Evolutionary conservation across 2,329 filamentous ascomycete species (phyloP).

Genomic region (Monilinia fructigena): DNA sequence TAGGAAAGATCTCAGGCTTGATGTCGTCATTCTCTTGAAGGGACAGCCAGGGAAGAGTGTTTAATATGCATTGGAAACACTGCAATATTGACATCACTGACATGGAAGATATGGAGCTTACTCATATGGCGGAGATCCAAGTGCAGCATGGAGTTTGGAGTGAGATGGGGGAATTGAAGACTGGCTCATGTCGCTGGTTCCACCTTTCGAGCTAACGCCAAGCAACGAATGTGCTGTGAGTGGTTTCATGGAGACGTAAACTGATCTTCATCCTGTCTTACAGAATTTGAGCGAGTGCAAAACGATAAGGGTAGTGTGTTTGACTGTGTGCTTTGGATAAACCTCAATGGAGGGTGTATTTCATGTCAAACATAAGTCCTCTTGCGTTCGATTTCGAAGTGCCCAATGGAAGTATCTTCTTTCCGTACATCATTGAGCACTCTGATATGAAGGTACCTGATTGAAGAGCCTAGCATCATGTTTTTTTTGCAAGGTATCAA

Average conservation of each 20-base stretch:
- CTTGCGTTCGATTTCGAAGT: too few relatives aligned
- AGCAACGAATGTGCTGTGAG: neutral
- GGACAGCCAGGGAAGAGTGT: too few relatives aligned
- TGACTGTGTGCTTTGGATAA: neutral
- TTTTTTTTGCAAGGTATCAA: neutral
- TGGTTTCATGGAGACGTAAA: neutral
- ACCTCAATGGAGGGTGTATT: too few relatives aligned
- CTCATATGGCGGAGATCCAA: neutral
- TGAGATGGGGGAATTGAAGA: neutral
- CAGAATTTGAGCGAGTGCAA: neutral
- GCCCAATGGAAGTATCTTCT: neutral
- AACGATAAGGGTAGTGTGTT: neutral
- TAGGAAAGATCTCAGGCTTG: too few relatives aligned
- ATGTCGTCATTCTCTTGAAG: too few relatives aligned
- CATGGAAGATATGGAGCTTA: neutral
- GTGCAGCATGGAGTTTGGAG: neutral
- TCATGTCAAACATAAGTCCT: neutral
- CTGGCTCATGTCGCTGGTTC: neutral
- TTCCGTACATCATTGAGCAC: too few relatives aligned
- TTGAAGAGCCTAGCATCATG: neutral
- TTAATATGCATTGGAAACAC: too few relatives aligned
- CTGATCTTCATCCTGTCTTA: too few relatives aligned
- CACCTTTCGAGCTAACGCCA: neutral
- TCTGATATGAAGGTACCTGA: accelerated
- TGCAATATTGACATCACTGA: neutral